phyloP scores from a whole-genome alignment of 2,329 filamentous ascomycete genomes.

The Penicillium sp. region DNA sequence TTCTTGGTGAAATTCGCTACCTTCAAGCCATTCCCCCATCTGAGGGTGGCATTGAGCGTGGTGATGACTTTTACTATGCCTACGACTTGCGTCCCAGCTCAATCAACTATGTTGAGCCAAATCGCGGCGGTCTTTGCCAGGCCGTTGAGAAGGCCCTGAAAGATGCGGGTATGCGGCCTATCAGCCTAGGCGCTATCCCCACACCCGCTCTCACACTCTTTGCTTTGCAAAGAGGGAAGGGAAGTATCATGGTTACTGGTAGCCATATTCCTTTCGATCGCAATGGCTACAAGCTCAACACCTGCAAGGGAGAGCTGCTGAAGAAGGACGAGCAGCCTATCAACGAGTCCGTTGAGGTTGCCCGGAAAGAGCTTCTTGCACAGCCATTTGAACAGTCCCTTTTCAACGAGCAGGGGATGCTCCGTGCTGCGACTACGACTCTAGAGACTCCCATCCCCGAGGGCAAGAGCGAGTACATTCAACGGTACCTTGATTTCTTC shows the following conservation, averaged over 20 bases:
- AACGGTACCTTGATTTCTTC: constrained; percentile 35
- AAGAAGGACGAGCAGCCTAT: constrained; percentile 35
- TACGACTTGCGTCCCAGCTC: constrained; percentile 36
- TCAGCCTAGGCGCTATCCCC: constrained; percentile 34
- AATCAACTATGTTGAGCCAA: constrained; percentile 27
- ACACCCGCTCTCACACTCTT: constrained; percentile 33
- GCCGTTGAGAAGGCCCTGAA: constrained; percentile 32
- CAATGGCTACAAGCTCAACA: constrained; percentile 38
- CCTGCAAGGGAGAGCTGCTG: constrained; percentile 33
- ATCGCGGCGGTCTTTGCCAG: constrained; percentile 31
- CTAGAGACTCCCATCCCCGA: constrained; percentile 17
- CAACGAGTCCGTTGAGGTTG: constrained; percentile 26
- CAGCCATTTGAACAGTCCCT: constrained; percentile 28
- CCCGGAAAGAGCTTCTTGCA: constrained; percentile 25
- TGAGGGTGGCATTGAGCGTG: constrained; percentile 29
- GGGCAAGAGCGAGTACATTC: constrained; percentile 27
- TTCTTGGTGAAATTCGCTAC: constrained; percentile 33
- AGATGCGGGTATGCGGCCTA: constrained; percentile 28
- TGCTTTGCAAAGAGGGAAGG: constrained; percentile 30
- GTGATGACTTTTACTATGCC: constrained; percentile 35
- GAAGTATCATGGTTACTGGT: constrained; percentile 37
- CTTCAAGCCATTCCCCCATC: constrained; percentile 26
- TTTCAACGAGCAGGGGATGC: constrained; percentile 30
- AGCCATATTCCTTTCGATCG: constrained; percentile 38
- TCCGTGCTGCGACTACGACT: constrained; percentile 16